Evolutionary conservation across 1,284 basidiomycete genomes (phyloP), one percentile per base, ranked within the genome.

Genomic region (Schizophyllum amplum): DNA sequence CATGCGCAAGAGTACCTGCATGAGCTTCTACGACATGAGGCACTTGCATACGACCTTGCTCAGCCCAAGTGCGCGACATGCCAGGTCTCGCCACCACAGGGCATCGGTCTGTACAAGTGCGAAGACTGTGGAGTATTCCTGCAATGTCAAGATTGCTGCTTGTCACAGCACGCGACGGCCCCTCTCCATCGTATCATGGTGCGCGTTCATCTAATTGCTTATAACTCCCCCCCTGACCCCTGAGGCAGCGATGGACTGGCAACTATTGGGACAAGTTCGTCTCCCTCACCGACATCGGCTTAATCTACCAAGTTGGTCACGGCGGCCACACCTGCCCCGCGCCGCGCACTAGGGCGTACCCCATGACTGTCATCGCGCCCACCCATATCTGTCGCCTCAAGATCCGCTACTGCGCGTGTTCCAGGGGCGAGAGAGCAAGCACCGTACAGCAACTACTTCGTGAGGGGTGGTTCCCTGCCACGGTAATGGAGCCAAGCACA

Each of bases 351-450:
- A 49, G 55, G 3, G 24, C 48, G 20, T 48, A 51, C 23, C 57
- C 64, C 15, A 71, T 74, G 51, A 57, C 66, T 1, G 62, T 72
- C 4, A 51, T 75, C 11, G 61, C 72, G 56, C 59, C 57, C 4
- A 66, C 64, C 42, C 70, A 71, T 0, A 61, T 74, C n/a, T 69
- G 71, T 49, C 27, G 63, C 1, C 63, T 74, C 5, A 57, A 52
- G 1, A 24, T 75, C 2, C 58, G 69, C 49, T 72, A 65, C 57
- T 75, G 72, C 52, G 63, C 59, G 0, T 75, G 72, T 60, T 55
- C 60, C 9, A 13, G 24, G 15, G 56, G 1, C 24, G 47, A 23
- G 47, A 5, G 22, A 5, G 47, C 47, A 5, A 23, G 7, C n/a
- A 5, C 5, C 22, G 22, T 49, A 48, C 52, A 15, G 50, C 71